Base-by-base conservation (phyloP, 352 stramenopile genomes). In the Globisporangium lucens region DNA sequence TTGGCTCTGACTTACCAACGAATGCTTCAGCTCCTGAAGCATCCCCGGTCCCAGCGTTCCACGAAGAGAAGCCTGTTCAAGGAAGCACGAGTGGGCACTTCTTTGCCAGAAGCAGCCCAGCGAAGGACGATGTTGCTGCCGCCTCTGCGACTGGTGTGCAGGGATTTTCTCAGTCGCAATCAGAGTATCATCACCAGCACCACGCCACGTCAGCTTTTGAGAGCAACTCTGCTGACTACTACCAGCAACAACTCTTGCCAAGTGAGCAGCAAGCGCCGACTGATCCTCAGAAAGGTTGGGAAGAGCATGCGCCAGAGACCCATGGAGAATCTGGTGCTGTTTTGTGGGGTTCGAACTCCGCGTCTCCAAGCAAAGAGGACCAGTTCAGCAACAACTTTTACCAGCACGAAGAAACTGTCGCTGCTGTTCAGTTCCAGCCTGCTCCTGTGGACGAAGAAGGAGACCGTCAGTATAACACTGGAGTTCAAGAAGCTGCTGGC, bases 21-120 rank as follows among this genome's bases (percentile, higher is more conserved):
- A 51, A 20, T 0, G 20, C 58, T 20, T 57, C 55, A 24, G 27
- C 27, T 0, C 65, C 59, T 12, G 47, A 53, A 33, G 9, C 24
- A 1, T 46, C 29, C 2, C 43, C 65, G 15, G 27, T 24, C 0
- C 29, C 47, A 36, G 29, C n/a, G 12, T 47, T 60, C 15, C 27
- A 33, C 20, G 43, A 41, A 2, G 29, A 65, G 10, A 60, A 41
- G 24, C 22, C 43, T 3, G 12, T 4, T 38, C 24, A 58, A 4
- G 56, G 33, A 41, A 59, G n/a, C 17, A 20, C 22, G 20, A n/a
- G 13, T 17, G 56, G 13, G 15, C 43, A 27, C 17, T 47, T 65
- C 56, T 61, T 65, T 65, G 47, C 46, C 3, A 69, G 33, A 24
- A 56, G 15, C 22, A 69, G 46, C 38, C 65, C 57, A 43, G 27